A percentile compares a stretch with the other conserved stretches of the same genome.
Evolutionary conservation across 1,139 yeast species (phyloP).

Genomic region (Blastobotrys capitulatus): DNA sequence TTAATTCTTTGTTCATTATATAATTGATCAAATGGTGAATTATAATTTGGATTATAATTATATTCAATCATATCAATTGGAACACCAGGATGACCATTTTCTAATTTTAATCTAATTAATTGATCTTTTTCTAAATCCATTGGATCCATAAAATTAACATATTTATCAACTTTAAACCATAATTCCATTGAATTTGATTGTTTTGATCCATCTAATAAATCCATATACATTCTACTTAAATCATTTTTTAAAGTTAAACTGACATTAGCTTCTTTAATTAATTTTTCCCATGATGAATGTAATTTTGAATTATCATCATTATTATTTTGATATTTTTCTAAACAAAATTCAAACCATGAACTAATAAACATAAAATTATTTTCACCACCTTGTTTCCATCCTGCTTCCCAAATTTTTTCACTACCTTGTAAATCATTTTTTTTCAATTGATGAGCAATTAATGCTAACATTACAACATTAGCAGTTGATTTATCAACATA

Average conservation of each 20-base stretch:
- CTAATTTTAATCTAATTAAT: conserved; percentile 20
- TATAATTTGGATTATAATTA: background rate
- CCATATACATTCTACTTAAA: conserved; percentile 28
- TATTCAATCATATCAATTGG: conserved; percentile 19
- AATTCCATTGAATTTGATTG: conserved; percentile 22
- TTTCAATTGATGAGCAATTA: background rate
- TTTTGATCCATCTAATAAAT: conserved; percentile 26
- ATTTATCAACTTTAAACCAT: conserved; percentile 31
- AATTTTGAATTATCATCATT: conserved; percentile 7
- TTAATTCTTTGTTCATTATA: conserved; percentile 8
- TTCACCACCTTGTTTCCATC: background rate
- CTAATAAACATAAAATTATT: background rate
- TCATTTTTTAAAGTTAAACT: conserved; percentile 29
- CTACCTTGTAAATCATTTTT: background rate
- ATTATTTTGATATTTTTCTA: conserved; percentile 15
- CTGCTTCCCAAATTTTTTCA: background rate
- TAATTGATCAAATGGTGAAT: background rate
- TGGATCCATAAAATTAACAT: background rate
- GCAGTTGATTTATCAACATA: background rate
- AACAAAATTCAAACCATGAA: conserved; percentile 31
- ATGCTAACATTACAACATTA: background rate
- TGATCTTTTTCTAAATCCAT: conserved; percentile 11
- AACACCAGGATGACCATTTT: conserved; percentile 35
- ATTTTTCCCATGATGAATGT: conserved; percentile 18
- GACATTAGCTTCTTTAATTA: conserved; percentile 22